These are phyloP conservation scores for Rhododendron kiyosumense DNA, from an alignment of 148 eudicot species.

Conservation along the genomic window DNA sequence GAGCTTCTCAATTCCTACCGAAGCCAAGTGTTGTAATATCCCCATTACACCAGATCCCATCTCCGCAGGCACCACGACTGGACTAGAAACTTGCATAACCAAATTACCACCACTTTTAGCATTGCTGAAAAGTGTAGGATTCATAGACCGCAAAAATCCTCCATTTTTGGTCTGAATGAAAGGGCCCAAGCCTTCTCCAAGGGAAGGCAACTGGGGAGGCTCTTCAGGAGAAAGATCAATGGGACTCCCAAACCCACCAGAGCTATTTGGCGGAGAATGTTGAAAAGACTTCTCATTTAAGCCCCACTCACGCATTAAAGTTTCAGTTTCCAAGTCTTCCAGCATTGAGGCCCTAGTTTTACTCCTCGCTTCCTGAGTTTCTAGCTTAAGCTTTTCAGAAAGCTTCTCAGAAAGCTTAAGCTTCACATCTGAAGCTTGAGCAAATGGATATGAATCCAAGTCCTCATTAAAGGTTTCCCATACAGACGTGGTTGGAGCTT, in stretches of 20 bases:
- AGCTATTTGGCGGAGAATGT: conserved; percentile 41
- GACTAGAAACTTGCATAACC: conserved; percentile 82
- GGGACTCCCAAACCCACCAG: conserved; percentile 79
- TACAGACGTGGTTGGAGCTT: conserved; percentile 28
- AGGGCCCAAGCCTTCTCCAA: conserved; percentile 77
- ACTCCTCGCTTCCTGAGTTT: conserved; percentile 20
- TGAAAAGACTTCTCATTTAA: conserved; percentile 61
- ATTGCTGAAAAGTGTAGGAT: conserved; percentile 55
- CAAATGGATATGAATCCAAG: conserved; percentile 21
- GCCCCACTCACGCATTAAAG: conserved; percentile 89
- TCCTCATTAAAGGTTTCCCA: conserved; percentile 24
- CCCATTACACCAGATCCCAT: conserved; percentile 81
- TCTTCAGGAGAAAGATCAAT: conserved; percentile 49
- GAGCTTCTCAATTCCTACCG: conserved; percentile 63
- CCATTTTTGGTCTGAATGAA: conserved; percentile 63
- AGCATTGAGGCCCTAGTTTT: conserved; percentile 54
- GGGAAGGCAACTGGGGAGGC: conserved; percentile 60
- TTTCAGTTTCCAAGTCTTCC: conserved; percentile 74
- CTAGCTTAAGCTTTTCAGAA: conserved; percentile 19
- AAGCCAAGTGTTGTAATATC: conserved; percentile 69
- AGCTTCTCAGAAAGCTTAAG: conserved; percentile 5
- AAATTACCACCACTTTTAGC: conserved; percentile 61
- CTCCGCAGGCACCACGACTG: conserved; percentile 77
- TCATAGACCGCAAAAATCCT: conserved; percentile 84
- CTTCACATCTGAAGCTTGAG: conserved; percentile 15